Evolutionary conservation across 768 basidiomycete species (phyloP).

Genomic region (Boletus tomentosulus): DNA sequence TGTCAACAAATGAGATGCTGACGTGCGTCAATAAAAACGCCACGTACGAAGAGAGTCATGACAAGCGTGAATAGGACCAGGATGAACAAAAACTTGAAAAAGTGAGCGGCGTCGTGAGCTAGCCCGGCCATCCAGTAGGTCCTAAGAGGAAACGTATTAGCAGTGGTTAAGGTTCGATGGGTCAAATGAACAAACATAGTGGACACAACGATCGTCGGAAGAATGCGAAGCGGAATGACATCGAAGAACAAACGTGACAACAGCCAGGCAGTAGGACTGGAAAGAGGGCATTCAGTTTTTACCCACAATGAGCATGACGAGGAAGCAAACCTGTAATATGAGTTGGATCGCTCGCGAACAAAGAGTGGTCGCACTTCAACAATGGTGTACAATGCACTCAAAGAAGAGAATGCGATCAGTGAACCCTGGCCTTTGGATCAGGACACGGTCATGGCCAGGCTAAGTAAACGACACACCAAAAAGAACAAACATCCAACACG

Average conservation of each 20-base stretch:
- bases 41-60: constrained; percentile 80
- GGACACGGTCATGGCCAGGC: neutral
- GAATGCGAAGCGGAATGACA: constrained; percentile 79
- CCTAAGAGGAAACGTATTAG: constrained; percentile 32
- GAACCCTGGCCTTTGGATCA: constrained; percentile 54
- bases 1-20: neutral
- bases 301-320: neutral
- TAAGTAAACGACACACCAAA: constrained; percentile 44
- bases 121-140: constrained; percentile 98
- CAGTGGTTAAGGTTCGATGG: neutral
- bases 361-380: constrained; percentile 83
- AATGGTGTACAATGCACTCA: constrained; percentile 88
- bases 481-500: constrained; percentile 95
- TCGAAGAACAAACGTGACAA: constrained; percentile 87
- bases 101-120: constrained; percentile 67
- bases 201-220: constrained; percentile 84
- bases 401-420: constrained; percentile 83
- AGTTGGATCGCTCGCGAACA: constrained; percentile 80
- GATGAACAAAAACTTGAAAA: constrained; percentile 94
- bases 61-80: constrained; percentile 79
- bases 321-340: constrained; percentile 69
- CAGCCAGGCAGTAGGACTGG: constrained; percentile 85
- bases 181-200: constrained; percentile 56
- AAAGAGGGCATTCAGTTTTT: neutral
- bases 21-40: neutral